These are phyloP conservation scores for Cladochytrium replicatum DNA, from an alignment of 192 early-diverging fungal species.

Conservation along the genomic window DNA sequence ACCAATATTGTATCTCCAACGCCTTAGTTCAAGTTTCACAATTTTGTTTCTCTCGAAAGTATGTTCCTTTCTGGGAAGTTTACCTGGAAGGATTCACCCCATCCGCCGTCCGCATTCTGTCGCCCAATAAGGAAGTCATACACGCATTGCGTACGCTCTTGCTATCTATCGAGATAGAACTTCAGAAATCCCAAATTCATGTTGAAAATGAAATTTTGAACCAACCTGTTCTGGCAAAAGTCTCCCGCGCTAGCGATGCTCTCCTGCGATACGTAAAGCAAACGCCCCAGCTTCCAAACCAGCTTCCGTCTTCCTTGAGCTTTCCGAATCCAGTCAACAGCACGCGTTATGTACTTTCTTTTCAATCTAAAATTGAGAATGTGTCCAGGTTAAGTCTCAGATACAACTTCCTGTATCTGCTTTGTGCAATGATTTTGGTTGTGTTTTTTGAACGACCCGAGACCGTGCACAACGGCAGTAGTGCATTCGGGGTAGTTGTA, in stretches of 20 bases:
- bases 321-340: constrained; percentile 63
- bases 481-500: constrained; percentile 98
- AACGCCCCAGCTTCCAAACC: constrained; percentile 95
- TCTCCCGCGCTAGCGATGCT: constrained; percentile 72
- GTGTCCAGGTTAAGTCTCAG: too few relatives aligned
- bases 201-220: too few relatives aligned
- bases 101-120: constrained; percentile 88
- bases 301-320: constrained; percentile 81
- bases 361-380: background rate
- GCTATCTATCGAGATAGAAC: too few relatives aligned
- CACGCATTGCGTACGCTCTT: constrained; percentile 58
- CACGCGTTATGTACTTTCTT: constrained; percentile 27
- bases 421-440: constrained; percentile 70
- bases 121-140: constrained; percentile 82
- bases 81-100: constrained; percentile 92
- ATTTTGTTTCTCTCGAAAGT: too few relatives aligned
- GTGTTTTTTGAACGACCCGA: constrained; percentile 62
- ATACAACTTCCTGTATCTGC: constrained; percentile 60
- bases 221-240: constrained; percentile 65
- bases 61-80: too few relatives aligned
- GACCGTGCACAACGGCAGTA: constrained; percentile 78
- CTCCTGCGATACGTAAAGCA: constrained; percentile 95
- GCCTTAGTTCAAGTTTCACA: constrained; percentile 39
- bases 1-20: constrained; percentile 57
- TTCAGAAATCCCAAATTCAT: too few relatives aligned